Conservation (phyloP, 1,139 yeast genomes). For the Taphrina wiesneri region DNA sequence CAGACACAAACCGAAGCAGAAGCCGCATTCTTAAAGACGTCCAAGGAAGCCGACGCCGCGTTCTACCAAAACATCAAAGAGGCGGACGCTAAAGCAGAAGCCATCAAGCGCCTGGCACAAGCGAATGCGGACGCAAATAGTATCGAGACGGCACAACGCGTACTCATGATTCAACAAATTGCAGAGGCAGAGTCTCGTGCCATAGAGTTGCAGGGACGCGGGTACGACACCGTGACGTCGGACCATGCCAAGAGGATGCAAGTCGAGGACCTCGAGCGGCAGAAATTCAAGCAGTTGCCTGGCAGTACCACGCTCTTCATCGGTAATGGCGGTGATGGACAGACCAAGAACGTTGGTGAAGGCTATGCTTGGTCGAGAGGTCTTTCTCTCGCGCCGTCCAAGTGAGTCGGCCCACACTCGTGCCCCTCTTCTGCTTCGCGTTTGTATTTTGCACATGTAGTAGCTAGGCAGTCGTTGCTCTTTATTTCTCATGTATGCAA, state of each 20-base stretch:
- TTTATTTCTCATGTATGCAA: background rate
- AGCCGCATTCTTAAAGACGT: background rate
- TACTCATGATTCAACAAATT: slow-evolving; percentile 11
- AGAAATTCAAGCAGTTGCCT: slow-evolving; percentile 4
- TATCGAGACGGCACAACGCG: slow-evolving; percentile 21
- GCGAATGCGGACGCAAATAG: slow-evolving; percentile 24
- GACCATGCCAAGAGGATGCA: slow-evolving; percentile 14
- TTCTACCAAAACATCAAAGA: slow-evolving; percentile 11
- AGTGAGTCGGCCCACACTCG: background rate
- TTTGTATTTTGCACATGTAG: background rate
- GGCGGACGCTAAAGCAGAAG: slow-evolving; percentile 23
- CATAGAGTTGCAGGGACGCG: slow-evolving; percentile 17
- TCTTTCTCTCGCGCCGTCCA: slow-evolving; percentile 8
- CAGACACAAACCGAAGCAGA: slow-evolving; percentile 23
- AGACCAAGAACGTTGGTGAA: background rate
- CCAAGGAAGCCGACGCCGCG: slow-evolving; percentile 20
- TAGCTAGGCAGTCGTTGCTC: background rate
- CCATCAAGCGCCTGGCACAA: slow-evolving; percentile 28
- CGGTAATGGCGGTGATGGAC: background rate
- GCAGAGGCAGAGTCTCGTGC: slow-evolving; percentile 21
- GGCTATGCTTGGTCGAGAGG: slow-evolving; percentile 17
- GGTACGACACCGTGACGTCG: slow-evolving; percentile 14
- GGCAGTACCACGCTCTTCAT: slow-evolving; percentile 13
- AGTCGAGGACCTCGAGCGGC: slow-evolving; percentile 17
- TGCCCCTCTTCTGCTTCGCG: background rate